Base-by-base conservation (phyloP, 2,329 filamentous ascomycete species). In the Blastomyces silverae region DNA sequence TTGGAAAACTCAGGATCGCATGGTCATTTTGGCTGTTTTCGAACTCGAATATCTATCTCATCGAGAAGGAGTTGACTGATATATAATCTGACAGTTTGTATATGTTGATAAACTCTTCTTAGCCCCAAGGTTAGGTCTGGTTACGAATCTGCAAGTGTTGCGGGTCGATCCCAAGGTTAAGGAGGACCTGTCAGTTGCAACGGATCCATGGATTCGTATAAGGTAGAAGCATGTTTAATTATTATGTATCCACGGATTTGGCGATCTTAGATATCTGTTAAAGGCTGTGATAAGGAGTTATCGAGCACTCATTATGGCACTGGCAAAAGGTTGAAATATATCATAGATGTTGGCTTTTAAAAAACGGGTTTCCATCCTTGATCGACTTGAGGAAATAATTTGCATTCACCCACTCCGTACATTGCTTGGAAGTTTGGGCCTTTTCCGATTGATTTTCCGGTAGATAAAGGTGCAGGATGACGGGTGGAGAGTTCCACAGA, bases 101-200 rank as follows among this genome's bases (percentile, higher is more conserved):
- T 39, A 28, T 28, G 25, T 13, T n/a, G 25, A 50, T 34, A 61
- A 61, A 25, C 42, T 60, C 57, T 48, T 31, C 44, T 50, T 25
- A 62, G 58, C 64, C 44, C 39, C 50, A 58, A 58, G 53, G 65
- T 56, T 67, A 64, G 50, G 62, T 64, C 67, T 61, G 69, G 25
- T 48, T 34, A 50, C n/a, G 15, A 65, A 67, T 64, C 68, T 71
- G 70, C 70, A 71, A 72, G 70, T 69, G 69, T 68, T 71, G 67
- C 67, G 68, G 64, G 64, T 67, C 55, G 61, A 66, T 66, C 61
- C 53, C 44, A 68, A 67, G 67, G 68, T 70, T 70, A 61, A 39
- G 22, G 63, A 25, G 66, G 58, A 50, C 61, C 52, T 67, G 61
- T 65, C 52, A 56, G 34, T 64, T 59, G 34, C 57, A 59, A 61